Evolutionary conservation across 2,329 filamentous ascomycete genomes (phyloP).

Genomic region (Colletotrichum aenigma): DNA sequence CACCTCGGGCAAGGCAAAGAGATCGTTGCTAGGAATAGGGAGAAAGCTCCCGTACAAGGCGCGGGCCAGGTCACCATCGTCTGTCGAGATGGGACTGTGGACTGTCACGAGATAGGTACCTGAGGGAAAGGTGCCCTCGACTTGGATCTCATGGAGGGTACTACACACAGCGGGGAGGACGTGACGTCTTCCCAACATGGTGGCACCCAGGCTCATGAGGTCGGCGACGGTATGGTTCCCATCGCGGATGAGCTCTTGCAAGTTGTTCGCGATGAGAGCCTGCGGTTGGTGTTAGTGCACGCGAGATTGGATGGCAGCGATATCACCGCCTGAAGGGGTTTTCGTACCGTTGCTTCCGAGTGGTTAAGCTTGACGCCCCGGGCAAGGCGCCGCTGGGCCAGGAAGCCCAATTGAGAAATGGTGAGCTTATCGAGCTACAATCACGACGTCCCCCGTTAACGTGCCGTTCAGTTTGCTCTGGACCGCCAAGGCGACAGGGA

Average conservation of each 20-base stretch:
- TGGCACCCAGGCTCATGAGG: conserved; percentile 89
- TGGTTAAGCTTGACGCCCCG: conserved; percentile 90
- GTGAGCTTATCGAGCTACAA: conserved; percentile 91
- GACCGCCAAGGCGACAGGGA: conserved; percentile 13
- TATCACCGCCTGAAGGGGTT: neutral
- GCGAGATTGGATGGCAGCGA: neutral
- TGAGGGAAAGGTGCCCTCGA: conserved; percentile 90
- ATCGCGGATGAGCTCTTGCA: conserved; percentile 98
- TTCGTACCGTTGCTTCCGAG: conserved; percentile 77
- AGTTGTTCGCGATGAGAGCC: conserved; percentile 84
- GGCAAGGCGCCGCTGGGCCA: conserved; percentile 87
- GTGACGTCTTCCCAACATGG: conserved; percentile 91
- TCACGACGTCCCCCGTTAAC: conserved; percentile 19
- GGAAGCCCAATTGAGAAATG: conserved; percentile 84
- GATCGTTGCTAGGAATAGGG: conserved; percentile 71
- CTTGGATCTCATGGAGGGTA: conserved; percentile 83
- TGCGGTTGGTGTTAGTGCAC: conserved; percentile 32
- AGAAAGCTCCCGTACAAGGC: conserved; percentile 93
- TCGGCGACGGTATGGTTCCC: conserved; percentile 89
- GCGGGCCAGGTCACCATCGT: conserved; percentile 85
- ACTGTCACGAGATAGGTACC: conserved; percentile 96
- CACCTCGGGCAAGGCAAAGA: conserved; percentile 70
- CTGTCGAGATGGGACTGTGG: conserved; percentile 83
- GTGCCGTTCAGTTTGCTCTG: neutral
- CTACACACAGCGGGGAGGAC: conserved; percentile 82